phyloP scores from a whole-genome alignment of 1,284 basidiomycete genomes.

The Pulchroboletus neoregius region DNA sequence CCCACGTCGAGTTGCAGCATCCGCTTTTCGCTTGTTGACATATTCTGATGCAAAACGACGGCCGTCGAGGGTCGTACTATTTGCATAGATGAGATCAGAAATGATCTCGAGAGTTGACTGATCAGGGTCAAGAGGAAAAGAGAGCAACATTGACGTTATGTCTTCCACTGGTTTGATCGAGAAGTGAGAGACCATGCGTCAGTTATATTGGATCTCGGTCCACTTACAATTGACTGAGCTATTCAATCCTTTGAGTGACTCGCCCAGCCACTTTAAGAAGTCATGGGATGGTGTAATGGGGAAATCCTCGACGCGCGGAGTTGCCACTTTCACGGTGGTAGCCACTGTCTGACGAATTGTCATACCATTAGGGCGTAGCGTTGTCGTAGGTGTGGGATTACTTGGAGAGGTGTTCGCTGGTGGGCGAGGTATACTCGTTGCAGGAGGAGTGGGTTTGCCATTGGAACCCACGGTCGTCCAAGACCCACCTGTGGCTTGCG shows the following conservation, averaged over 20 bases:
- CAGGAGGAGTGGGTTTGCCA: conserved; percentile 54
- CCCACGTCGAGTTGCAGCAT: conserved; percentile 55
- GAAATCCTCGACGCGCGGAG: conserved; percentile 54
- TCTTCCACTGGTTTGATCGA: conserved; percentile 69
- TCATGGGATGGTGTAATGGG: conserved; percentile 74
- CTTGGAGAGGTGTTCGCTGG: conserved; percentile 24
- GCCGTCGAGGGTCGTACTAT: conserved; percentile 91
- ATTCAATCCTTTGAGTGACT: conserved; percentile 85
- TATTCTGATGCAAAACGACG: conserved; percentile 92
- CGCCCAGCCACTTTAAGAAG: conserved; percentile 89
- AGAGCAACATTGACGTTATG: conserved; percentile 86
- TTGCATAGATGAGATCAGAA: conserved; percentile 89
- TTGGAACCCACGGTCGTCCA: conserved; percentile 86
- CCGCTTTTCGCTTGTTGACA: conserved; percentile 79
- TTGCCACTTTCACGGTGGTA: conserved; percentile 38
- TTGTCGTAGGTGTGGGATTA: conserved; percentile 25
- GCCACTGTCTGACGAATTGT: conserved; percentile 34
- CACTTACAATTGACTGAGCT: conserved; percentile 72
- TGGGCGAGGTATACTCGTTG: conserved; percentile 37
- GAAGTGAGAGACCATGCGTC: conserved; percentile 15
- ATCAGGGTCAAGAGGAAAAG: conserved; percentile 88
- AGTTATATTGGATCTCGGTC: conserved; percentile 2
- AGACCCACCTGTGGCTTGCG: conserved; percentile 45
- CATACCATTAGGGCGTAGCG: conserved; percentile 37
- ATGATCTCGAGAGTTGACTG: conserved; percentile 82